Base-by-base conservation (phyloP, 805 yeast genomes). In the Ogataea thermomethanolica region DNA sequence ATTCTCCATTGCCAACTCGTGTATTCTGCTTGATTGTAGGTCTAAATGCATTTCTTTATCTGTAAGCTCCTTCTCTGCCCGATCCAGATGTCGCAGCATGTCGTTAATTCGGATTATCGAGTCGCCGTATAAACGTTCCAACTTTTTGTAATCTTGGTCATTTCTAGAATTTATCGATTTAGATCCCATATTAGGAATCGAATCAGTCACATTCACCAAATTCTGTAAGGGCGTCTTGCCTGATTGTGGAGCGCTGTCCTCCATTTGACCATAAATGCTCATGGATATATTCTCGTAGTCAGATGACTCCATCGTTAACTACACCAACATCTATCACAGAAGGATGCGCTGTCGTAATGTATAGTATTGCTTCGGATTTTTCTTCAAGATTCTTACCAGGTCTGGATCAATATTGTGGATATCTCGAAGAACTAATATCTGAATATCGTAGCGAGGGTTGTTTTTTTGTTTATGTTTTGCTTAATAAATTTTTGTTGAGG, bases 41-140 rank as follows among this genome's bases (percentile, higher is more conserved):
- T 56, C 48, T 8, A 61, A 24, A 20, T 55, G 56, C 32, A 50
- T 49, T 32, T 62, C 65, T 35, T 59, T 63, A 8, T 39, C 14
- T 20, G 46, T 35, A 5, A 70, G 33, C 25, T 66, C 71, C 26
- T 47, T 33, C 35, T 66, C 69, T 9, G 65, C 46, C 33, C 58
- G 51, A 40, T 67, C 71, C 39, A 58, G 56, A 29, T 67, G 70
- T n/a, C 54, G 53, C 10, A 53, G 46, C 3, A 61, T 46, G 15
- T 56, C 55, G 33, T 62, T 61, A 13, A 57, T 55, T 8, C 53
- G 48, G 9, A 61, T 49, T 26, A 56, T 40, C 2, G 58, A 42
- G 44, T 62, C 65, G 10, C 63, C 62, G 27, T 51, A 53, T 24
- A 45, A 43, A 34, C 66, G 46, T 41, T 63, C 65, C 13, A 59